These are phyloP conservation scores for Talaromyces thailandensis DNA, from an alignment of 495 filamentous ascomycete genomes.

Conservation along the genomic window DNA sequence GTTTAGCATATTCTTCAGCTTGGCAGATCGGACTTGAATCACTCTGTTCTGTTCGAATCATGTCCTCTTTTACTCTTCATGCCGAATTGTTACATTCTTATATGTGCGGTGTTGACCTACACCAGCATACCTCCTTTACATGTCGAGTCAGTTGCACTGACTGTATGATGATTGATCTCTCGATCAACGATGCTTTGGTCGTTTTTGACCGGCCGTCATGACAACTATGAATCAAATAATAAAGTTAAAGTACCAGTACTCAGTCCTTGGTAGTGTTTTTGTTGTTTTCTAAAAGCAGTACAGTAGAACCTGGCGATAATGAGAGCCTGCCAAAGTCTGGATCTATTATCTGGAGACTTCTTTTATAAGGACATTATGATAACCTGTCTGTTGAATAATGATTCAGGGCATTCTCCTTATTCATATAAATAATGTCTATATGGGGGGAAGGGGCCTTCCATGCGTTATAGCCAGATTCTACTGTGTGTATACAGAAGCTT, in stretches of 20 bases:
- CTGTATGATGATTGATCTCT: background rate
- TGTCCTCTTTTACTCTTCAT: constrained; percentile 1
- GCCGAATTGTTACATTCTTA: background rate
- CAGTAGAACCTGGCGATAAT: too few species aligned
- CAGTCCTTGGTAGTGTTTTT: background rate
- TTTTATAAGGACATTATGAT: too few species aligned
- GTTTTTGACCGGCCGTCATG: constrained; percentile 1
- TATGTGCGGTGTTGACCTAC: background rate
- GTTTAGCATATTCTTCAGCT: background rate
- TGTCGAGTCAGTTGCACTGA: constrained; percentile 1
- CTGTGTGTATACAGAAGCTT: too few species aligned
- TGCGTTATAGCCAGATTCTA: too few species aligned
- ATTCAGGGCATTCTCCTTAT: too few species aligned
- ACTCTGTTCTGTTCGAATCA: background rate
- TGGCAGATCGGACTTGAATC: background rate
- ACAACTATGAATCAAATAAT: constrained; percentile 1
- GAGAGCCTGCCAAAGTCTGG: too few species aligned
- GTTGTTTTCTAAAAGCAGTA: too few species aligned
- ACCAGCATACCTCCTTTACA: background rate
- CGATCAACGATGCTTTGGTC: background rate
- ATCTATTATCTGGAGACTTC: too few species aligned
- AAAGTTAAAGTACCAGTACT: background rate
- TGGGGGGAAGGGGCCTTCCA: too few species aligned
- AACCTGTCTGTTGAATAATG: too few species aligned
- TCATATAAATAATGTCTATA: too few species aligned